Evolutionary conservation across 371 early-diverging fungal genomes (phyloP).

Genomic region (Mortierella sp.): DNA sequence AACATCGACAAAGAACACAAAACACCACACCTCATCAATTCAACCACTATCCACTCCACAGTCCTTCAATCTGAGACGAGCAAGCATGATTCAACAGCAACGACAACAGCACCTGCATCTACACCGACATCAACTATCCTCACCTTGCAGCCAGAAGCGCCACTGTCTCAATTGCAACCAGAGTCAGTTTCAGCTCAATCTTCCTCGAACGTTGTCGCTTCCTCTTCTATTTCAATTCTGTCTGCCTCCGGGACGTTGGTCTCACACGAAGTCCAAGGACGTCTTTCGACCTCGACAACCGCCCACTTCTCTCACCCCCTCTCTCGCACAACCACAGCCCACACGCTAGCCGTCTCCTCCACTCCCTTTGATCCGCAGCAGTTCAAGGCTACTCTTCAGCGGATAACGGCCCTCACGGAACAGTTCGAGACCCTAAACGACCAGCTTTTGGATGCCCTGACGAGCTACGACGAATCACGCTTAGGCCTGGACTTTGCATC

Average conservation of each 20-base stretch:
- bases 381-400: conserved; percentile 15
- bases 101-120: not conserved
- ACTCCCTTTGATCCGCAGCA: conserved; percentile 6
- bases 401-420: conserved; percentile 11
- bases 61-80: not conserved
- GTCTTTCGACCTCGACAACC: not conserved
- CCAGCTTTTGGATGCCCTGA: conserved; percentile 18
- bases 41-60: not conserved
- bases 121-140: not conserved
- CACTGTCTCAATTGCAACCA: not conserved
- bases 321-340: conserved; percentile 3
- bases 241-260: conserved; percentile 28
- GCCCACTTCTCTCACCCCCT: not conserved
- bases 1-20: not conserved
- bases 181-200: not conserved
- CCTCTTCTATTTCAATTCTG: conserved; percentile 15
- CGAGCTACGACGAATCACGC: conserved; percentile 12
- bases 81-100: not conserved
- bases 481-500: not conserved
- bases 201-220: not conserved
- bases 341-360: not conserved
- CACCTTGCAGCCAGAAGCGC: not conserved
- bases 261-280: conserved; percentile 6
- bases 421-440: conserved; percentile 22
- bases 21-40: not conserved